phyloP scores from a whole-genome alignment of 805 yeast genomes.

The Yarrowia osloensis region DNA sequence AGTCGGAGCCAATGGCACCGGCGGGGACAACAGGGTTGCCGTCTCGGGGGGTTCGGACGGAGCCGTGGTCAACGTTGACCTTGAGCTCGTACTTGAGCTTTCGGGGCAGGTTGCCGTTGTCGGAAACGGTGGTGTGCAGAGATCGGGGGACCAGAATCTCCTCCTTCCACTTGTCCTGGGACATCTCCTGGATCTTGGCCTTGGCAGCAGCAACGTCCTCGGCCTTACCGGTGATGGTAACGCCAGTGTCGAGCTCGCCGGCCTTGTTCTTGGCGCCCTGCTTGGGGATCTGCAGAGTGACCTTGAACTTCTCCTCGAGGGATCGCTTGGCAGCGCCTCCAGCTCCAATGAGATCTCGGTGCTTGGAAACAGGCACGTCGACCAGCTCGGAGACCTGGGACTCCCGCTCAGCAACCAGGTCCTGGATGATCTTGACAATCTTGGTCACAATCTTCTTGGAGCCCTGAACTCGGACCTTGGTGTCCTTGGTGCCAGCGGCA shows the following conservation, averaged over 20 bases:
- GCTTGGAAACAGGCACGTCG: constrained; percentile 66
- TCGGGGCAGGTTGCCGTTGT: constrained; percentile 64
- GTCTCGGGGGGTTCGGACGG: constrained; percentile 42
- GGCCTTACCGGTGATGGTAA: constrained; percentile 65
- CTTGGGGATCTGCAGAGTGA: constrained; percentile 67
- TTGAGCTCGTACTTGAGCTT: constrained; percentile 54
- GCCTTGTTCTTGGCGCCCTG: constrained; percentile 38
- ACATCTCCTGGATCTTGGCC: constrained; percentile 59
- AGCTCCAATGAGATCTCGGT: constrained; percentile 76
- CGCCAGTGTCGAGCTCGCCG: constrained; percentile 36
- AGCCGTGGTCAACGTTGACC: constrained; percentile 52
- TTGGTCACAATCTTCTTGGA: constrained; percentile 70
- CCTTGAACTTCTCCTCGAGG: constrained; percentile 68
- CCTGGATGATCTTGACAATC: constrained; percentile 61
- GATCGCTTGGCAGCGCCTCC: constrained; percentile 73
- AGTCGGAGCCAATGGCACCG: constrained; percentile 42
- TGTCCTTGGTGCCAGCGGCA: constrained; percentile 53
- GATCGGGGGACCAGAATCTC: constrained; percentile 59
- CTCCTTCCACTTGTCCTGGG: constrained; percentile 57
- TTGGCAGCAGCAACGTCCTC: constrained; percentile 65
- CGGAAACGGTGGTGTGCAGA: constrained; percentile 62
- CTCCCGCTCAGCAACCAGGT: constrained; percentile 65
- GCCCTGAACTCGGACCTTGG: constrained; percentile 68
- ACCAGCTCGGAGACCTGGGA: constrained; percentile 37
- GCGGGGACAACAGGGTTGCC: constrained; percentile 52